Evolutionary conservation across 2,329 filamentous ascomycete species (phyloP).

Genomic region (Metarhizium album): DNA sequence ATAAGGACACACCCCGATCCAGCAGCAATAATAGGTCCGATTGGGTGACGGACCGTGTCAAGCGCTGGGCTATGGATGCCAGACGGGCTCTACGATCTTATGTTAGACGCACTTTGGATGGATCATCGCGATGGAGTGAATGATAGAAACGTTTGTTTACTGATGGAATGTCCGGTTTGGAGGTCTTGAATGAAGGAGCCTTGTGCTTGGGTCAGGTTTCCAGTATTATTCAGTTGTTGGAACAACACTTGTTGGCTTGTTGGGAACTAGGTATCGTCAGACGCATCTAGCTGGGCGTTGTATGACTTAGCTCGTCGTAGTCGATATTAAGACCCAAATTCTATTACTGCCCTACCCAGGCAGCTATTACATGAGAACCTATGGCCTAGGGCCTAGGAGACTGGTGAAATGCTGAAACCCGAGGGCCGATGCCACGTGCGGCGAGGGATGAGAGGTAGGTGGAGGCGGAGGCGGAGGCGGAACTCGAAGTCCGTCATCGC

Average conservation of each 20-base stretch:
- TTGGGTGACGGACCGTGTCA: slow-evolving; percentile 17
- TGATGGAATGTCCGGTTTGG: background rate
- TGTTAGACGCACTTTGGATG: slow-evolving; percentile 21
- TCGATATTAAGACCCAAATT: slow-evolving; percentile 1
- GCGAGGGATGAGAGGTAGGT: too few species aligned
- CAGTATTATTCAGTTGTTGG: background rate
- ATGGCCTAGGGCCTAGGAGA: slow-evolving; percentile 6
- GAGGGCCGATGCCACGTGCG: too few species aligned
- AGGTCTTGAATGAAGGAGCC: background rate
- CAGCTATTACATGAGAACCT: background rate
- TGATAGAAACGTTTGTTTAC: slow-evolving; percentile 4
- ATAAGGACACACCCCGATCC: background rate
- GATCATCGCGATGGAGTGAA: slow-evolving; percentile 14
- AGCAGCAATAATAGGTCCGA: slow-evolving; percentile 8
- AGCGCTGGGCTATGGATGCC: slow-evolving; percentile 23
- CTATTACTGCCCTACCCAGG: background rate
- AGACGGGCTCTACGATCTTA: slow-evolving; percentile 22
- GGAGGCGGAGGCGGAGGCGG: slow-evolving; percentile 10
- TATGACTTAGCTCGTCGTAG: background rate
- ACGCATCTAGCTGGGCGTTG: background rate
- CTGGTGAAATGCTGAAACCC: too few species aligned
- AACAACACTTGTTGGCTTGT: background rate
- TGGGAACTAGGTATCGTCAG: background rate
- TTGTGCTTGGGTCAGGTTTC: background rate
- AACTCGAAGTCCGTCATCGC: too few species aligned